Percentiles rank a stretch among this genome's conserved stretches.
These are phyloP conservation scores for Colletotrichum melonis DNA, from an alignment of 2,329 filamentous ascomycete genomes.

Conservation along the genomic window DNA sequence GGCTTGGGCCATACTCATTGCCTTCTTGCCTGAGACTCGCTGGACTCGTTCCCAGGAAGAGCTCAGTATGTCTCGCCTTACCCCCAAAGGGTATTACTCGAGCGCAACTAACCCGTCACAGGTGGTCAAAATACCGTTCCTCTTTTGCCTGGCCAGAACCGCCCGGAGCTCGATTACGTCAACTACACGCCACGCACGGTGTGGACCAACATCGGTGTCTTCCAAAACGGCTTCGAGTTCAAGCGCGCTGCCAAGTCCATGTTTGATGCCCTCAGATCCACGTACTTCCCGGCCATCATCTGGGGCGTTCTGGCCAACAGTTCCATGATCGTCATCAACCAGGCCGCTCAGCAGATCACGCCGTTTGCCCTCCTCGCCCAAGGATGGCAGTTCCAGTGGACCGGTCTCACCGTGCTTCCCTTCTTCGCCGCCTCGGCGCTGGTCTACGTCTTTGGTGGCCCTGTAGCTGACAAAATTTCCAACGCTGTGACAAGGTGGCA, in stretches of 20 bases:
- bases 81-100: fast-evolving
- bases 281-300: slow-evolving; percentile 46
- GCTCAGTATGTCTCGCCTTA: slow-evolving; percentile 36
- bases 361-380: slow-evolving; percentile 28
- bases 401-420: slow-evolving; percentile 42
- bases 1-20: slow-evolving; percentile 46
- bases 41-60: slow-evolving; percentile 45
- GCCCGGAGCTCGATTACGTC: slow-evolving; percentile 42
- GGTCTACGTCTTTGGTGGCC: slow-evolving; percentile 42
- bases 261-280: slow-evolving; percentile 45
- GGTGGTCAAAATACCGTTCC: slow-evolving; percentile 36
- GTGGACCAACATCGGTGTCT: slow-evolving; percentile 47
- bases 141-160: slow-evolving; percentile 40
- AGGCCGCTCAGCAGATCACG: slow-evolving; percentile 41
- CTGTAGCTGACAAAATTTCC: slow-evolving; percentile 43
- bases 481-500: slow-evolving; percentile 43
- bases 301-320: slow-evolving; percentile 46
- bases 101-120: background rate
- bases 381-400: slow-evolving; percentile 44
- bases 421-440: slow-evolving; percentile 36
- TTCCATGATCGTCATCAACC: slow-evolving; percentile 44
- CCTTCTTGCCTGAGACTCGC: slow-evolving; percentile 48
- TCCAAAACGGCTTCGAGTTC: slow-evolving; percentile 44
- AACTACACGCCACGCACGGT: slow-evolving; percentile 41
- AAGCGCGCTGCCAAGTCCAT: slow-evolving; percentile 39